These are phyloP conservation scores for Melastoma candidum DNA, from an alignment of 441 rosid genomes.

Conservation along the genomic window DNA sequence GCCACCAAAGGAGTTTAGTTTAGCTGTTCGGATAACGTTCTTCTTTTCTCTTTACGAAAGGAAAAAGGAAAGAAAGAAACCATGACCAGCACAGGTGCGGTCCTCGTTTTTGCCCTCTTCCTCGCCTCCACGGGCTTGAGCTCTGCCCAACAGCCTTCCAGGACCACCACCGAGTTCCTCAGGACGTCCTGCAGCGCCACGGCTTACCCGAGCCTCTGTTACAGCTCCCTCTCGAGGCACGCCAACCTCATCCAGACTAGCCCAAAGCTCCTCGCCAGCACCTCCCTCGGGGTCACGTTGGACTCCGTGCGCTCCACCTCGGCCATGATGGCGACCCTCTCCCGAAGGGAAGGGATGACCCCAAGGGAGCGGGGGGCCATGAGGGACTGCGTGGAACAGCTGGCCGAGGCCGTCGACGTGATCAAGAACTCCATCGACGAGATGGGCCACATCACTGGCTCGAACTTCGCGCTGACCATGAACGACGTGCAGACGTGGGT, in stretches of 20 bases:
- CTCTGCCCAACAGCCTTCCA: constrained; percentile 5
- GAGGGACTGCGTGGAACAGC: constrained; percentile 42
- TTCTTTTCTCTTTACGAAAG: too few species aligned
- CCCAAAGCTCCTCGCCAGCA: constrained; percentile 16
- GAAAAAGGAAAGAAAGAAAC: too few species aligned
- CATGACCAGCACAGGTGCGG: too few species aligned
- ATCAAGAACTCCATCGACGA: constrained; percentile 33
- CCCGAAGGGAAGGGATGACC: constrained; percentile 22
- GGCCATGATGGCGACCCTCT: constrained; percentile 5
- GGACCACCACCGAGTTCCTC: constrained; percentile 9
- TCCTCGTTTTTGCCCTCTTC: neutral
- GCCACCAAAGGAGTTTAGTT: too few species aligned
- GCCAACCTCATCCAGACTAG: constrained; percentile 13
- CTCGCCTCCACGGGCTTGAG: neutral
- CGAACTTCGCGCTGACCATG: constrained; percentile 20
- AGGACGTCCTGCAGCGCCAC: constrained; percentile 12
- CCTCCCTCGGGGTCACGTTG: constrained; percentile 8
- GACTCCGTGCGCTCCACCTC: neutral
- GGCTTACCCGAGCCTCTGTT: constrained; percentile 14
- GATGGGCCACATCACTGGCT: constrained; percentile 1
- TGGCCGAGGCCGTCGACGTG: constrained; percentile 35
- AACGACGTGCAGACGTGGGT: constrained; percentile 88
- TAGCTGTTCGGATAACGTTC: too few species aligned
- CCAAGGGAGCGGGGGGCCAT: constrained; percentile 28
- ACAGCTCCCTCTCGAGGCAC: constrained; percentile 14